These are phyloP conservation scores for Croton setiger DNA, from an alignment of 441 rosid species.

Conservation along the genomic window DNA sequence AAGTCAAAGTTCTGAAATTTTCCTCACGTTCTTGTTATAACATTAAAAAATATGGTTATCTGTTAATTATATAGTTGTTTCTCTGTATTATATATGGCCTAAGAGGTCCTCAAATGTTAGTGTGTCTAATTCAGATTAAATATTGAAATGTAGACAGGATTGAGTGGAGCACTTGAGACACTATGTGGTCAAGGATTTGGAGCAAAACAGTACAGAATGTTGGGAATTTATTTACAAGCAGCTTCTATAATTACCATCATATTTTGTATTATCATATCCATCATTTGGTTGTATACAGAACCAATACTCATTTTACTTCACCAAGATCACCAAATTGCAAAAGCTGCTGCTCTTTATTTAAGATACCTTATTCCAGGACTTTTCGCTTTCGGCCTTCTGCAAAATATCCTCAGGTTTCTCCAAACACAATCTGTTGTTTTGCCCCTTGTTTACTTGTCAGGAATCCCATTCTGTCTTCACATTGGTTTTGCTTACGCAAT, in stretches of 20 bases:
- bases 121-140: no score
- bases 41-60: no score
- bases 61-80: no score
- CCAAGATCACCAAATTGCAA: slow-evolving; percentile 49
- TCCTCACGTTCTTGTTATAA: no score
- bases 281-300: slow-evolving; percentile 56
- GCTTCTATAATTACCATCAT: slow-evolving; percentile 57
- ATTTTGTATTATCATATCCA: slow-evolving; percentile 40
- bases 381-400: slow-evolving; percentile 64
- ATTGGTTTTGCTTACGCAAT: slow-evolving; percentile 37
- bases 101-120: no score
- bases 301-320: slow-evolving; percentile 37
- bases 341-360: slow-evolving; percentile 46
- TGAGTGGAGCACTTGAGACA: slow-evolving; percentile 82
- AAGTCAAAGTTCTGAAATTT: no score
- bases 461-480: slow-evolving; percentile 33
- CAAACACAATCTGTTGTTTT: slow-evolving; percentile 60
- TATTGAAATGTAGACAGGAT: slow-evolving; percentile 41
- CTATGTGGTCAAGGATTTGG: slow-evolving; percentile 86
- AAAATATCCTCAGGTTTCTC: slow-evolving; percentile 61
- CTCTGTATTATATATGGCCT: no score
- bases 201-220: slow-evolving; percentile 45
- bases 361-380: slow-evolving; percentile 57
- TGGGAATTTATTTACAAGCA: slow-evolving; percentile 73
- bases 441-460: slow-evolving; percentile 46